Conservation (phyloP, 2,329 filamentous ascomycete genomes). For the Fusarium acutatum region DNA sequence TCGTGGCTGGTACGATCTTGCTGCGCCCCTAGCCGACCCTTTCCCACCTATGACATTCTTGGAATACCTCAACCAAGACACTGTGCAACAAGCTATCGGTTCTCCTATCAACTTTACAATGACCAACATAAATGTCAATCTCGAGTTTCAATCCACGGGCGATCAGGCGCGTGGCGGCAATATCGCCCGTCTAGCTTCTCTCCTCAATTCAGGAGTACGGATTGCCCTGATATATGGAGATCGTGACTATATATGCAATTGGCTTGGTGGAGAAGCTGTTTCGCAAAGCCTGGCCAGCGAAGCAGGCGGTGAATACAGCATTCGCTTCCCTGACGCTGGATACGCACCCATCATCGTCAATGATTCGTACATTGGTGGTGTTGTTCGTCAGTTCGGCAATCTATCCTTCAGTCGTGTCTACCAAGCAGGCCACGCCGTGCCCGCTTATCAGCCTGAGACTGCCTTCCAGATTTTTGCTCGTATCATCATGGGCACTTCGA, state of each 20-base stretch:
- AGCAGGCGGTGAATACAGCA: slow-evolving; percentile 56
- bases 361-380: slow-evolving; percentile 72
- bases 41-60: slow-evolving; percentile 69
- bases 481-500: slow-evolving; percentile 63
- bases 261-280: slow-evolving; percentile 78
- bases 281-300: slow-evolving; percentile 68
- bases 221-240: slow-evolving; percentile 78
- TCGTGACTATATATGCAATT: slow-evolving; percentile 71
- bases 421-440: slow-evolving; percentile 70
- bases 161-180: slow-evolving; percentile 72
- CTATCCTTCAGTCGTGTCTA: slow-evolving; percentile 74
- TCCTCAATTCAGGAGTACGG: slow-evolving; percentile 70
- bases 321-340: slow-evolving; percentile 70
- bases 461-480: slow-evolving; percentile 68
- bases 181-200: slow-evolving; percentile 65
- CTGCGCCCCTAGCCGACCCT: slow-evolving; percentile 63
- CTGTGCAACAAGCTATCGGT: slow-evolving; percentile 67
- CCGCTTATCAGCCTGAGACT: slow-evolving; percentile 68
- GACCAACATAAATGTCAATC: slow-evolving; percentile 55
- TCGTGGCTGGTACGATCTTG: slow-evolving; percentile 69
- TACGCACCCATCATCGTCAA: slow-evolving; percentile 79
- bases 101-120: slow-evolving; percentile 68
- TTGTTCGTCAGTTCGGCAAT: slow-evolving; percentile 80
- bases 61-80: slow-evolving; percentile 70
- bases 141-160: slow-evolving; percentile 59